Conservation (phyloP, 441 rosid species). For the Populus hybrid region DNA sequence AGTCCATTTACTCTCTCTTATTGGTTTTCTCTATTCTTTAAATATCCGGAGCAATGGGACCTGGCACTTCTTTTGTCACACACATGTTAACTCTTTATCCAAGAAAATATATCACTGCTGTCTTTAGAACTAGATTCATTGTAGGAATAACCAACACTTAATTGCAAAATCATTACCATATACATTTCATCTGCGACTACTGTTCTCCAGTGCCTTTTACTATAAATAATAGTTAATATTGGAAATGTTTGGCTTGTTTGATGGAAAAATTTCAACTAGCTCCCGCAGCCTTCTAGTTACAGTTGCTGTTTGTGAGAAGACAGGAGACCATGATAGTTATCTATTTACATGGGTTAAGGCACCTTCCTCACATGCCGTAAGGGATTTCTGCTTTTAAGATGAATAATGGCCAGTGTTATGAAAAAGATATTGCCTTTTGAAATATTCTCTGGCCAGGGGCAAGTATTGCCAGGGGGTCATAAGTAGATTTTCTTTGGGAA, state of each 20-base stretch:
- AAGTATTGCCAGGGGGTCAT: slow-evolving; percentile 86
- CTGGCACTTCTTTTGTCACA: not conserved
- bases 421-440: slow-evolving; percentile 50
- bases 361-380: slow-evolving; percentile 19
- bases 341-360: slow-evolving; percentile 28
- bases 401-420: slow-evolving; percentile 27
- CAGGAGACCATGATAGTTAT: slow-evolving; percentile 18
- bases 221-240: slow-evolving; percentile 17
- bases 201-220: slow-evolving; percentile 20
- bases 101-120: not conserved
- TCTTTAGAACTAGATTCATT: slow-evolving; percentile 6
- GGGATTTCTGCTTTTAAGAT: slow-evolving; percentile 3
- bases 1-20: not conserved
- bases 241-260: slow-evolving; percentile 17
- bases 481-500: slow-evolving; percentile 63
- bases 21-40: not conserved
- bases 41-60: not conserved
- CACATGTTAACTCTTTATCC: not conserved
- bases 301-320: slow-evolving; percentile 28
- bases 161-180: slow-evolving; percentile 15
- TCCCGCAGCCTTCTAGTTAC: slow-evolving; percentile 23
- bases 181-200: slow-evolving; percentile 19
- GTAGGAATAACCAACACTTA: not conserved
- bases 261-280: slow-evolving; percentile 17
- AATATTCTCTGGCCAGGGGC: slow-evolving; percentile 95